These are phyloP conservation scores for Globisporangium solare DNA, from an alignment of 352 stramenopile genomes.

Conservation along the genomic window DNA sequence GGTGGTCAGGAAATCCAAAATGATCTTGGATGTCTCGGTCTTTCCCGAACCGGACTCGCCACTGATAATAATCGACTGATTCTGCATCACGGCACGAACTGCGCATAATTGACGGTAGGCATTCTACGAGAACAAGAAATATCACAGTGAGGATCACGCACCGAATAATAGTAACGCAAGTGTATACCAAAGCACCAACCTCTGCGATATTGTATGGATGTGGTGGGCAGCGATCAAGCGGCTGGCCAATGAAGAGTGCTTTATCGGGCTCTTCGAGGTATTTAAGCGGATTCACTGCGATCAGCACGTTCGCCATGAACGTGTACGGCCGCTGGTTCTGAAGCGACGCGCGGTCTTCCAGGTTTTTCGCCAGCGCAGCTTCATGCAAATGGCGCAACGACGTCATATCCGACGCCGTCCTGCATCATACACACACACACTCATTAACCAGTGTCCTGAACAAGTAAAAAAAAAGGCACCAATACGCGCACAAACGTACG, in stretches of 20 bases:
- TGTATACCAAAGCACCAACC: neutral
- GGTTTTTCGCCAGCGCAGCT: constrained; percentile 82
- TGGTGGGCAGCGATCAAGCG: constrained; percentile 60
- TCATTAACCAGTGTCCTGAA: neutral
- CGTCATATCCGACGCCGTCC: constrained; percentile 77
- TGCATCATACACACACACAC: constrained; percentile 10
- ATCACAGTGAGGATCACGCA: constrained; percentile 13
- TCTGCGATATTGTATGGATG: constrained; percentile 86
- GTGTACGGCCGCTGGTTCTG: constrained; percentile 79
- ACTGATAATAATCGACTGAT: constrained; percentile 94
- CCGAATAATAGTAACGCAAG: neutral
- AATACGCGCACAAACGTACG: constrained; percentile 9
- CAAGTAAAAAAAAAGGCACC: constrained; percentile 5
- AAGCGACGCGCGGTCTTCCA: constrained; percentile 75
- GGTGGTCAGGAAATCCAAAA: constrained; percentile 82
- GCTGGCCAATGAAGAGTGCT: constrained; percentile 61
- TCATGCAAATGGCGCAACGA: constrained; percentile 82
- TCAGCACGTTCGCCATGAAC: constrained; percentile 86
- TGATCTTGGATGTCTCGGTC: constrained; percentile 95
- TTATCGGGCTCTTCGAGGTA: constrained; percentile 70
- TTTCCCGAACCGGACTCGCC: constrained; percentile 93
- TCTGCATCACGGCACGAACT: constrained; percentile 80
- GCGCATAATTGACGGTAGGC: constrained; percentile 81
- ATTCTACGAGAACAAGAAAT: constrained; percentile 21
- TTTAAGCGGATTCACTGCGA: constrained; percentile 81